Evolutionary conservation across 2,329 filamentous ascomycete genomes (phyloP), one percentile per base, ranked within the genome.

Genomic region (Hypoxylon sp.): DNA sequence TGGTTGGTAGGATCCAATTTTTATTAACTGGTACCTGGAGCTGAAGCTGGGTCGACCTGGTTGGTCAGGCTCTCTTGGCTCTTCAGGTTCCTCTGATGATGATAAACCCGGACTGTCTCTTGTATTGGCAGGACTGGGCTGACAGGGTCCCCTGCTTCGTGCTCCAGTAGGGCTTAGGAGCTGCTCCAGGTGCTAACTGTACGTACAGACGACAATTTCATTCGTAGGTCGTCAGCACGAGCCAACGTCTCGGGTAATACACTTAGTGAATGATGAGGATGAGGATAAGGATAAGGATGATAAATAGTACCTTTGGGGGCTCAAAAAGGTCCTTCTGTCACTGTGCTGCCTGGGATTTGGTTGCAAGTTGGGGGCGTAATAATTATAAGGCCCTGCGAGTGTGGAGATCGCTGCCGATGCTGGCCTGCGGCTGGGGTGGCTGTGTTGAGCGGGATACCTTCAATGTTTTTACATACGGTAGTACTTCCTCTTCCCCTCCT

Each of bases 1-100:
- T 55, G 65, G 56, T 66, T 69, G 66, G 56, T 37, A 63, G 66
- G 69, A 71, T 69, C 69, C 69, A 58, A 71, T 63, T 71, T 69
- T 64, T 59, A 63, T 65, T 63, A 61, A 61, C 50, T 66, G 62
- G 62, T 71, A 66, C 65, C 59, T 70, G 63, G 55, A 70, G 63
- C 63, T 68, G 62, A 65, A 60, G 54, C 33, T 67, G 50, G 54
- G 19, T 59, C 17, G 37, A 42, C 42, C 33, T 65, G 39, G 53
- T 60, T 66, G 48, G 66, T 47, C 48, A 54, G 48, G 48, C 50
- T 54, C 44, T 46, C 26, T 52, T 42, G 29, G 33, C 37, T 42
- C 48, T 47, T 55, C 42, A 29, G 51, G 33, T 55, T 54, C 47
- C 47, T 58, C 54, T 64, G 55, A 53, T 46, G 62, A 64, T 35